Percentiles rank a stretch among this genome's conserved stretches.
These are phyloP conservation scores for Candida berthetii DNA, from an alignment of 805 yeast species.

Conservation along the genomic window DNA sequence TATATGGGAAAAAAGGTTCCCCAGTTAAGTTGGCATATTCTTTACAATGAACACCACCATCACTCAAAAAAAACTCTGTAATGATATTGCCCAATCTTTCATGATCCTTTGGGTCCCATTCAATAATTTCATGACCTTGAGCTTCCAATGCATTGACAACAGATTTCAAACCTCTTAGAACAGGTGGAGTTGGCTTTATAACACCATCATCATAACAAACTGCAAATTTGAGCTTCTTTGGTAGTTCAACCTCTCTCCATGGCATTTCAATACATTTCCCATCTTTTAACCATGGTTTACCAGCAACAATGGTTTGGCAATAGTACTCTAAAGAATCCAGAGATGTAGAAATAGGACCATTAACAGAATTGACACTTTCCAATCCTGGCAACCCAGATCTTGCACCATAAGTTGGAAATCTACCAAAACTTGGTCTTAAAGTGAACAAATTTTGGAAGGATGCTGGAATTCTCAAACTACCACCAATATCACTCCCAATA, in stretches of 20 bases:
- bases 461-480: conserved; percentile 43
- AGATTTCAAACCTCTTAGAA: conserved; percentile 35
- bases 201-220: conserved; percentile 34
- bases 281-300: conserved; percentile 38
- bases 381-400: conserved; percentile 30
- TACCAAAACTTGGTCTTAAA: conserved; percentile 38
- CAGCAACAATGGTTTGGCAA: conserved; percentile 22
- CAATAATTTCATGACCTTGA: conserved; percentile 46
- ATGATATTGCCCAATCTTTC: conserved; percentile 25
- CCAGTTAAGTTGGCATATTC: conserved; percentile 28
- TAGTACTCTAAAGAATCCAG: conserved; percentile 31
- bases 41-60: conserved; percentile 34
- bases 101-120: conserved; percentile 38
- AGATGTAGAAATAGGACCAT: conserved; percentile 40
- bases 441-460: conserved; percentile 34
- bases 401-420: conserved; percentile 32
- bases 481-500: conserved; percentile 51
- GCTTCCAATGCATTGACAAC: conserved; percentile 23
- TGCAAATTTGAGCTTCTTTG: conserved; percentile 35
- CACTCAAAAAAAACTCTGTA: conserved; percentile 29
- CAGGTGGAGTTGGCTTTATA: conserved; percentile 43
- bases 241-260: conserved; percentile 30
- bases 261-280: conserved; percentile 34
- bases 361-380: conserved; percentile 34
- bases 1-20: conserved; percentile 32